phyloP scores from a whole-genome alignment of 805 yeast species.

The Pichia heedii region DNA sequence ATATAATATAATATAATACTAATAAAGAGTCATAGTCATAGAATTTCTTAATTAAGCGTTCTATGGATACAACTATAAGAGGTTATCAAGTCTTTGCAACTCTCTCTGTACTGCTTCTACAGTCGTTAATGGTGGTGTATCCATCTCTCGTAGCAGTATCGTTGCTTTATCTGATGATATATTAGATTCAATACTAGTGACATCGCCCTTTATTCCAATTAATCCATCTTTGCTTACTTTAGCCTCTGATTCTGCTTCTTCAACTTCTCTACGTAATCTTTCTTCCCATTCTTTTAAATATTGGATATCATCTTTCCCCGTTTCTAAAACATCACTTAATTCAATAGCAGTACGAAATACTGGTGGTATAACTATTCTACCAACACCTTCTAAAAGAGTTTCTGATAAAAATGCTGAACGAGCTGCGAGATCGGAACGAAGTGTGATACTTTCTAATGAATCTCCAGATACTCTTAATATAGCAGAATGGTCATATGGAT shows the following conservation, averaged over 20 bases:
- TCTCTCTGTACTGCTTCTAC: neutral
- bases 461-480: constrained; percentile 18
- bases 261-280: neutral
- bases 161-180: neutral
- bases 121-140: neutral
- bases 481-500: constrained; percentile 18
- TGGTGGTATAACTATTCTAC: constrained; percentile 6
- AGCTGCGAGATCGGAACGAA: constrained; percentile 28
- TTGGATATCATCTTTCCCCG: neutral
- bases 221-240: neutral
- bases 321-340: neutral
- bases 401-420: constrained; percentile 27
- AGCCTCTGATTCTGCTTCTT: neutral
- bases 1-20: too few relatives aligned
- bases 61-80: too few relatives aligned
- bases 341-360: neutral
- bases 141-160: neutral
- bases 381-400: constrained; percentile 18
- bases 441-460: constrained; percentile 21
- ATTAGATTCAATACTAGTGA: too few relatives aligned
- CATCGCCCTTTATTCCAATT: too few relatives aligned
- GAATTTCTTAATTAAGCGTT: neutral
- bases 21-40: too few relatives aligned
- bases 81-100: neutral
- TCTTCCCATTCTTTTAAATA: neutral